Evolutionary conservation across 169 alveolate genomes (phyloP).

Genomic region (Perkinsus olseni): DNA sequence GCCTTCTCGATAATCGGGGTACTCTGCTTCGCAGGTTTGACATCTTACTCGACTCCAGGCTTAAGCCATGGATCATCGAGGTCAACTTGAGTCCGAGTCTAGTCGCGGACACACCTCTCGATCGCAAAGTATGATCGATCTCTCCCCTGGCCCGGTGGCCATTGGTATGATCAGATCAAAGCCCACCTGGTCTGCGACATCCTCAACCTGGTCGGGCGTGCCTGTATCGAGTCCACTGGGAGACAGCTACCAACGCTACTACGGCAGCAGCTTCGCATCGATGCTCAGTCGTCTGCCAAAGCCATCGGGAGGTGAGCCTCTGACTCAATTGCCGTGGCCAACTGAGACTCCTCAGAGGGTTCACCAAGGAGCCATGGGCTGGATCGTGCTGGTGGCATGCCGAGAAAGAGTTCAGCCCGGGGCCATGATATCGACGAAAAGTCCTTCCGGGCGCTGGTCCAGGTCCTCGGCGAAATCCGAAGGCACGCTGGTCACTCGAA

Average conservation of each 20-base stretch:
- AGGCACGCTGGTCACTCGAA: background rate
- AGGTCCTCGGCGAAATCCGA: background rate
- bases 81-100: conserved; percentile 54
- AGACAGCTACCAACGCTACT: background rate
- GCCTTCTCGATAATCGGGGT: background rate
- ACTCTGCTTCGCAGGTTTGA: conserved; percentile 55
- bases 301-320: background rate
- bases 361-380: background rate
- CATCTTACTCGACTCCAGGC: conserved; percentile 38
- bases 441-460: background rate
- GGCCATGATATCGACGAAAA: background rate
- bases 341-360: background rate
- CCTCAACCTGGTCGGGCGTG: conserved; percentile 50
- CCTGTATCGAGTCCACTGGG: background rate
- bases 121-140: conserved; percentile 38
- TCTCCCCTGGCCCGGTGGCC: conserved; percentile 41
- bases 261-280: background rate
- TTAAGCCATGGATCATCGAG: conserved; percentile 51
- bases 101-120: conserved; percentile 43
- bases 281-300: background rate
- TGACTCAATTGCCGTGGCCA: background rate
- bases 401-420: background rate
- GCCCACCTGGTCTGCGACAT: conserved; percentile 40
- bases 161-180: conserved; percentile 22
- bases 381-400: background rate